Evolutionary conservation across 2,329 filamentous ascomycete species (phyloP), one percentile per base, ranked within the genome.

Genomic region (Elsinoe fawcettii): DNA sequence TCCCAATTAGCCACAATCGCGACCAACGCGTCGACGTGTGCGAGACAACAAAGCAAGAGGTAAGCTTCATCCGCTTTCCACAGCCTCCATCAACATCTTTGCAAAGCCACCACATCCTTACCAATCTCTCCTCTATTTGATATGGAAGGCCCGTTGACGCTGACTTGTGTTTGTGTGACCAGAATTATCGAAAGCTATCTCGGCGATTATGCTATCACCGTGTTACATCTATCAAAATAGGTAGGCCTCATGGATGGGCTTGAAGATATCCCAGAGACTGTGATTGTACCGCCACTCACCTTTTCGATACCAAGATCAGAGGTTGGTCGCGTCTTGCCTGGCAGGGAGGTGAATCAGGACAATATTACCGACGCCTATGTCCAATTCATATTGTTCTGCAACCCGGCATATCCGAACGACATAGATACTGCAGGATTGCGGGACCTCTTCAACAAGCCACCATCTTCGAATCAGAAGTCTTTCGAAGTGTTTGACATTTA

Each of bases 371-470:
- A 92, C 68, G 85, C 88, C 53, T 96, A 91, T 69, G 85, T 91
- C 59, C 72, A 77, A 63, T 96, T 96, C 69, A 87, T 96, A 65
- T 78, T 96, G 58, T 89, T 90, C 71, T 96, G 91, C 77, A 96
- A 96, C 70, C 91, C 91, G 4, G 84, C 82, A 43, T 84, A 96
- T 51, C 78, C 86, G 2, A 69, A 78, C n/a, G 79, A 83, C 14
- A 81, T 81, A 43, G 86, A 95, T 71, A 86, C 88, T 0, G 71
- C 77, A 2, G 82, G 85, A 56, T 74, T 96, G 49, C 82, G 84
- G 58, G 87, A 87, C 64, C 83, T 83, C 11, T 96, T 96, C 69
- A 81, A 85, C 47, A 83, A 77, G 25, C 89, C 89, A 1, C 91
- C 91, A 3, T 90, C 86, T 66, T 95, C 90, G 67, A 90, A 92